Evolutionary conservation across 345 rosid genomes (phyloP), one percentile per base, ranked within the genome.

Genomic region (Salix udensis): DNA sequence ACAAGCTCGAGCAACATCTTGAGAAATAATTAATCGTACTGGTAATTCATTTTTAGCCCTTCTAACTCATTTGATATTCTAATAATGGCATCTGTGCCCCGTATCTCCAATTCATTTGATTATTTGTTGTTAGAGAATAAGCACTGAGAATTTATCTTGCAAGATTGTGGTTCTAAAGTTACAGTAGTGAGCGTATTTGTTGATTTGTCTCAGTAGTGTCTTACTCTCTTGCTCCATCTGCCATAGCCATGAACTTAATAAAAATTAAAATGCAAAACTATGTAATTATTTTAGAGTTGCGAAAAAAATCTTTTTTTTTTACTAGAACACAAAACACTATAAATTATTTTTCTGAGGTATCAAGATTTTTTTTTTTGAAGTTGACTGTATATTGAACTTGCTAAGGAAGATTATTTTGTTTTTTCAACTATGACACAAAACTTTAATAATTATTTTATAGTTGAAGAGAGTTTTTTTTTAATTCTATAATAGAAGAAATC

Each of bases 1-100:
- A 61, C 76, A 72, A 36, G 39, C 72, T 60, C 73, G 66, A 65
- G 65, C 48, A 21, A 74, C 23, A 52, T 28, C 52, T 3, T 74
- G 53, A 80, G 44, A 10, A 34, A 37, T 40, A 34, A 16, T 5
- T 60, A 44, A 6, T 19, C 10, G 34, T 37, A 24, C 42, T 66
- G 52, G 7, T 18, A 50, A 4, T 31, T 4, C 21, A 6, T 26
- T 4, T 53, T 23, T 7, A 31, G 65, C 50, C 39, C 68, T 58
- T n/a, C 19, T 61, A 69, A 24, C 5, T 15, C 4, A 5, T 4
- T 24, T 67, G 21, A 19, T 68, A 50, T 42, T 60, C 28, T 26
- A 0, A 48, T 46, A 44, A 28, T 58, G 53, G 4, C 31, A n/a
- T 7, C 15, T 26, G 42, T 70, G 6, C 34, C 65, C 36, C 24